Evolutionary conservation across 495 filamentous ascomycete genomes (phyloP).

Genomic region (Penicillium canescens): DNA sequence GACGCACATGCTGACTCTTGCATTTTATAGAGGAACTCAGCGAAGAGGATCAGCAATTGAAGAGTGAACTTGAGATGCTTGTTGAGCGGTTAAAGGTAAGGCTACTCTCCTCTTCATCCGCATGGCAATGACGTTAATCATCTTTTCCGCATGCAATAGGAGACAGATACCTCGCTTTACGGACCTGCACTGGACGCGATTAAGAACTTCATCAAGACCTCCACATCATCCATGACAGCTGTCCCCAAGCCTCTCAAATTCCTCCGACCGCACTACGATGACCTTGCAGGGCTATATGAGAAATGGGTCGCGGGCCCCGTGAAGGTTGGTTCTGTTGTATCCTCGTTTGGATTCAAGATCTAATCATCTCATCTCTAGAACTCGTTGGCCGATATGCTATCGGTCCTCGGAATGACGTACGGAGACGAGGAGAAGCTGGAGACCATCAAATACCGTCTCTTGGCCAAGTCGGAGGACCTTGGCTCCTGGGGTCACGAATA

Average conservation of each 20-base stretch:
- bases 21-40: slow-evolving; percentile 76
- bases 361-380: slow-evolving; percentile 42
- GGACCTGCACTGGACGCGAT: slow-evolving; percentile 90
- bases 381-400: slow-evolving; percentile 90
- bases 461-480: slow-evolving; percentile 87
- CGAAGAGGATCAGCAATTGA: slow-evolving; percentile 97
- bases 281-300: slow-evolving; percentile 81
- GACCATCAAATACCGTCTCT: slow-evolving; percentile 90
- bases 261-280: slow-evolving; percentile 90
- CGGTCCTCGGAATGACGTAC: slow-evolving; percentile 98
- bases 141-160: slow-evolving; percentile 51
- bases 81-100: slow-evolving; percentile 90
- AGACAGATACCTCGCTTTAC: slow-evolving; percentile 84
- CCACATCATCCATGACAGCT: slow-evolving; percentile 98
- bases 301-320: slow-evolving; percentile 80
- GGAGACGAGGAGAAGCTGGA: slow-evolving; percentile 95
- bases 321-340: slow-evolving; percentile 55
- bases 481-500: slow-evolving; percentile 99
- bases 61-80: slow-evolving; percentile 97
- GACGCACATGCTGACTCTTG: slow-evolving; percentile 12
- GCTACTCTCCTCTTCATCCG: slow-evolving; percentile 3
- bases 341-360: background rate
- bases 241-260: slow-evolving; percentile 99
- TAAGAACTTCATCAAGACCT: slow-evolving; percentile 97
- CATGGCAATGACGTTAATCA: slow-evolving; percentile 25